Evolutionary conservation across 768 basidiomycete genomes (phyloP).

Genomic region (Fomitopsis pulvina): DNA sequence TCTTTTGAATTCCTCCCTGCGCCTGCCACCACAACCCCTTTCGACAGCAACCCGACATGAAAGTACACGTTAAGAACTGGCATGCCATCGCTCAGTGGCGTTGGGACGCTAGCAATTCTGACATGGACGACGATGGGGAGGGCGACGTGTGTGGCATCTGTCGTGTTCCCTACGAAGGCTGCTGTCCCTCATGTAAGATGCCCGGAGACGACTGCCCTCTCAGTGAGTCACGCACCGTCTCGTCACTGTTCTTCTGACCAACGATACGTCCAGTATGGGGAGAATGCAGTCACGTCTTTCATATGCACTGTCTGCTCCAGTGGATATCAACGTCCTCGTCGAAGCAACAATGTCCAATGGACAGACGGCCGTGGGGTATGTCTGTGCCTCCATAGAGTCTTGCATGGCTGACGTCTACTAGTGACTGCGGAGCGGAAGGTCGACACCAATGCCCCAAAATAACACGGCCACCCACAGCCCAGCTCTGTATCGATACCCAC

Average conservation of each 20-base stretch:
- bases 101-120: slow-evolving; percentile 54
- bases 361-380: slow-evolving; percentile 87
- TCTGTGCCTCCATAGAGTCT: slow-evolving; percentile 5
- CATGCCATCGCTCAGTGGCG: slow-evolving; percentile 87
- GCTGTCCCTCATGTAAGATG: slow-evolving; percentile 93
- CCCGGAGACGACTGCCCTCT: slow-evolving; percentile 95
- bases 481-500: slow-evolving; percentile 9
- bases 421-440: slow-evolving; percentile 52
- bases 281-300: slow-evolving; percentile 94
- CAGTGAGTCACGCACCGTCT: slow-evolving; percentile 42
- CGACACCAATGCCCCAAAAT: slow-evolving; percentile 14
- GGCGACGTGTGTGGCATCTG: slow-evolving; percentile 83
- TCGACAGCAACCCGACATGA: slow-evolving; percentile 43
- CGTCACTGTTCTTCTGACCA: neutral
- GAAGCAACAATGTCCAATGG: slow-evolving; percentile 99
- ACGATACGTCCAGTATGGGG: slow-evolving; percentile 73
- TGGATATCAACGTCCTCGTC: slow-evolving; percentile 89
- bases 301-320: slow-evolving; percentile 97
- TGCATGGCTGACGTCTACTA: slow-evolving; percentile 14
- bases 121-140: slow-evolving; percentile 50
- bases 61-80: slow-evolving; percentile 78
- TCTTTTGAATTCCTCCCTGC: neutral
- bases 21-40: neutral
- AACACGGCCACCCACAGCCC: neutral
- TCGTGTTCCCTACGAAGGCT: slow-evolving; percentile 86